Conservation (phyloP, 2,329 filamentous ascomycete species). For the Ilyonectria mors-panacis region DNA sequence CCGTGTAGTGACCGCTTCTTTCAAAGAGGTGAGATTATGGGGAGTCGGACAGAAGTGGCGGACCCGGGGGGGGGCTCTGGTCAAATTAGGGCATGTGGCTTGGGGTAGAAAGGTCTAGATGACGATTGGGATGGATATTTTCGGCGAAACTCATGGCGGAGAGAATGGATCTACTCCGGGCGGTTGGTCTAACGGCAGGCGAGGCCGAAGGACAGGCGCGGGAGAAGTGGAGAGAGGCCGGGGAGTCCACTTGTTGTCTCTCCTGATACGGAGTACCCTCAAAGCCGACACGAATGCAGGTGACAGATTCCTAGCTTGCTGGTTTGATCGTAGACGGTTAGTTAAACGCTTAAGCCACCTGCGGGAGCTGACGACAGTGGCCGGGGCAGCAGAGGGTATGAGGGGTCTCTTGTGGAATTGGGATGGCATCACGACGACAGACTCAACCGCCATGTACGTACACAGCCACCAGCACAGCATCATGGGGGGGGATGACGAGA, state of each 20-base stretch:
- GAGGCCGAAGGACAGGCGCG: background rate
- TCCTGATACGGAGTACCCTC: background rate
- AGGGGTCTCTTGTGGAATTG: background rate
- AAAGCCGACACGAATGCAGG: background rate
- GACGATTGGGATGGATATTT: constrained; percentile 5
- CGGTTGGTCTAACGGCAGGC: background rate
- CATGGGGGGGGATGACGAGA: too few species aligned
- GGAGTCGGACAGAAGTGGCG: constrained; percentile 8
- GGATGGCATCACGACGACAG: background rate
- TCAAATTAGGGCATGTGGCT: constrained; percentile 28
- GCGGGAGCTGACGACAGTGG: background rate
- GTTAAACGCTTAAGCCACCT: background rate
- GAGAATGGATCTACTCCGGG: background rate
- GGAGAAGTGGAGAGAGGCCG: background rate
- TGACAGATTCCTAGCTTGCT: background rate
- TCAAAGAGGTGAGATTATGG: constrained; percentile 6
- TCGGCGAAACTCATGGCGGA: constrained; percentile 9
- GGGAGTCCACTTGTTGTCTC: constrained; percentile 18
- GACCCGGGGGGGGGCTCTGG: background rate
- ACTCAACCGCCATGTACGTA: background rate
- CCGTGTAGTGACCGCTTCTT: constrained; percentile 20
- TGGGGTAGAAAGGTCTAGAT: constrained; percentile 6
- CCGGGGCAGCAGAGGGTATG: background rate
- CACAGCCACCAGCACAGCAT: background rate
- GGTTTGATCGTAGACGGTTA: background rate